A percentile compares a stretch with the other conserved stretches of the same genome.
Evolutionary conservation across 148 eudicot species (phyloP).

Genomic region (Heliosperma pusillum): DNA sequence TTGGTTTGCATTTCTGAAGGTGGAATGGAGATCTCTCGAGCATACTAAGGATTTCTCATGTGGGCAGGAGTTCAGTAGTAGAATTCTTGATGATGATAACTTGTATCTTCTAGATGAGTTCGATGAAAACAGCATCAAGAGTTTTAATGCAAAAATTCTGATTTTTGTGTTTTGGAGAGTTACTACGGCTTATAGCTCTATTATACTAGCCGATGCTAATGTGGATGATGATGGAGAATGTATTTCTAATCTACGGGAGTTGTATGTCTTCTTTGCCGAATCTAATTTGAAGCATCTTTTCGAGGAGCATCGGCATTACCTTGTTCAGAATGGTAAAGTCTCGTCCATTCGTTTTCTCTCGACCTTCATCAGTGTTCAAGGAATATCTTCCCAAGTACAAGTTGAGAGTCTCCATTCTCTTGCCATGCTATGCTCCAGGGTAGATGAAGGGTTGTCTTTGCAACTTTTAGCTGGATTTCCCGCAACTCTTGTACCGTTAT

Average conservation of each 20-base stretch:
- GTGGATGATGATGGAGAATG: conserved; percentile 50
- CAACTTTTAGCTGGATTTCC: conserved; percentile 67
- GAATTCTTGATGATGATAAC: conserved; percentile 41
- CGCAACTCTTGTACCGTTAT: conserved; percentile 63
- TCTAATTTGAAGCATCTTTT: conserved; percentile 49
- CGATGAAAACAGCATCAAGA: conserved; percentile 29
- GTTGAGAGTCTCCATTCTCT: conserved; percentile 68
- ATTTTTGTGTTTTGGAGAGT: conserved; percentile 62
- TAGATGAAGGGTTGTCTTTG: conserved; percentile 45
- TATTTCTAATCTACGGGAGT: conserved; percentile 39
- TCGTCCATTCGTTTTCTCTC: conserved; percentile 49
- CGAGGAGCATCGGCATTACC: conserved; percentile 52
- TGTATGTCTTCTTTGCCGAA: conserved; percentile 61
- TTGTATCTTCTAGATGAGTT: conserved; percentile 45
- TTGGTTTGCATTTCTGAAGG: conserved; percentile 47
- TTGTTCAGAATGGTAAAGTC: conserved; percentile 43
- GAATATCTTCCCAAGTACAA: conserved; percentile 57
- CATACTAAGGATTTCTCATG: conserved; percentile 24
- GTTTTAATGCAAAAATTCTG: conserved; percentile 58
- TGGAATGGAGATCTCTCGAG: conserved; percentile 54
- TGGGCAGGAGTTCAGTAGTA: conserved; percentile 44
- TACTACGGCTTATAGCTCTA: conserved; percentile 39
- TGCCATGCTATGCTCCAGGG: conserved; percentile 45
- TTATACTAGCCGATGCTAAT: conserved; percentile 36
- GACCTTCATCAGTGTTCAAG: conserved; percentile 56